Evolutionary conservation across 352 stramenopile species (phyloP).

Genomic region (Phytophthora boehmeriae): DNA sequence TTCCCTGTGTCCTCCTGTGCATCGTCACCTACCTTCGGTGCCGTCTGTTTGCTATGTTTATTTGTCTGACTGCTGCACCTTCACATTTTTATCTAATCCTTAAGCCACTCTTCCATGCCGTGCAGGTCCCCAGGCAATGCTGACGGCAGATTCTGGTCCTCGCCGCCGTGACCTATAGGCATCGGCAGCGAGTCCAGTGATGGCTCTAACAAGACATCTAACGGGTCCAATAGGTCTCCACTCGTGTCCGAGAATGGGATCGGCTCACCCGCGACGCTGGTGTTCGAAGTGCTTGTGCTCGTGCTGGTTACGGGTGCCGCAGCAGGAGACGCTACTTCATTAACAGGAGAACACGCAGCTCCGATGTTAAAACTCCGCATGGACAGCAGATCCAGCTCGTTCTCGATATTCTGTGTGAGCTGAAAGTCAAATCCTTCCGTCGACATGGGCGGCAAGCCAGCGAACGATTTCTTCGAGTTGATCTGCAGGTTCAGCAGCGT

Average conservation of each 20-base stretch:
- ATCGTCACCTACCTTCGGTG: background rate
- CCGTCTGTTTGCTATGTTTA: constrained; percentile 12
- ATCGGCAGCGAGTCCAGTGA: constrained; percentile 65
- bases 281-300: constrained; percentile 3
- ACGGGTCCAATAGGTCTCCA: constrained; percentile 48
- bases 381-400: constrained; percentile 77
- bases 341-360: constrained; percentile 19
- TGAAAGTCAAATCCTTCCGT: constrained; percentile 74
- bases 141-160: constrained; percentile 44
- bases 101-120: constrained; percentile 82
- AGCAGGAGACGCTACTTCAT: constrained; percentile 18
- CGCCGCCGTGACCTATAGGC: constrained; percentile 68
- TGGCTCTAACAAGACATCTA: constrained; percentile 60
- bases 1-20: constrained; percentile 4
- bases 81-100: constrained; percentile 59
- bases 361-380: constrained; percentile 61
- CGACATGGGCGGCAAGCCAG: constrained; percentile 60
- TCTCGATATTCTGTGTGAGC: constrained; percentile 82
- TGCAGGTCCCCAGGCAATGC: constrained; percentile 73
- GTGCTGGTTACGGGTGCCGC: constrained; percentile 7
- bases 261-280: constrained; percentile 31
- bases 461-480: constrained; percentile 70
- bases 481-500: constrained; percentile 70
- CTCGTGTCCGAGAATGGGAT: constrained; percentile 47
- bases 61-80: constrained; percentile 20